These are phyloP conservation scores for Juglanconis oblonga DNA, from an alignment of 2,329 filamentous ascomycete genomes.

Conservation along the genomic window DNA sequence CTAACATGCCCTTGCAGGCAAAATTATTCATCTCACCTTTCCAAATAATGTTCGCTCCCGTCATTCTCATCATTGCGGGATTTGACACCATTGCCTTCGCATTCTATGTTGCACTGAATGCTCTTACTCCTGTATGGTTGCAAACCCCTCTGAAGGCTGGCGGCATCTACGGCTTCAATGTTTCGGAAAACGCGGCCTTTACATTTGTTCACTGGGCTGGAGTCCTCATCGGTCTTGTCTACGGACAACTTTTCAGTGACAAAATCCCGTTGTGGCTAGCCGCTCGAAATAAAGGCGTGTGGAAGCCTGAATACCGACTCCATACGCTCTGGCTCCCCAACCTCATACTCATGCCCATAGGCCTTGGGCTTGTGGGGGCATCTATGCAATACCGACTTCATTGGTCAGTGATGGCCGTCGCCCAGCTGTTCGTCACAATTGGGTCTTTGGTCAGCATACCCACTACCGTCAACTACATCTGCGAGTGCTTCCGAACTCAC, in stretches of 20 bases:
- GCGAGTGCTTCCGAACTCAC: conserved; percentile 32
- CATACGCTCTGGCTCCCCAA: conserved; percentile 28
- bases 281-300: conserved; percentile 26
- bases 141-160: conserved; percentile 32
- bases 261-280: conserved; percentile 34
- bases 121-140: conserved; percentile 34
- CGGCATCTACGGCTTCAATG: conserved; percentile 40
- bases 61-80: conserved; percentile 34
- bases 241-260: conserved; percentile 36
- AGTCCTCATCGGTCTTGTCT: conserved; percentile 32
- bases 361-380: conserved; percentile 35
- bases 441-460: conserved; percentile 30
- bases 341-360: conserved; percentile 30
- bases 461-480: conserved; percentile 30
- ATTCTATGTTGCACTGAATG: conserved; percentile 41
- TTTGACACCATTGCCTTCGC: conserved; percentile 41
- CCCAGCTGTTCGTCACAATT: conserved; percentile 37
- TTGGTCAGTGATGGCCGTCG: conserved; percentile 37
- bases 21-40: conserved; percentile 23
- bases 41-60: conserved; percentile 29
- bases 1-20: background rate
- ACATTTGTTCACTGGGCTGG: conserved; percentile 39
- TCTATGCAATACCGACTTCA: conserved; percentile 38
- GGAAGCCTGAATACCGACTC: conserved; percentile 39
- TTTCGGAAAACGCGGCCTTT: conserved; percentile 36